Percentiles rank a stretch among this genome's conserved stretches.
Evolutionary conservation across 139 green algal species (phyloP).

Genomic region (Tetradesmus lagerheimii): DNA sequence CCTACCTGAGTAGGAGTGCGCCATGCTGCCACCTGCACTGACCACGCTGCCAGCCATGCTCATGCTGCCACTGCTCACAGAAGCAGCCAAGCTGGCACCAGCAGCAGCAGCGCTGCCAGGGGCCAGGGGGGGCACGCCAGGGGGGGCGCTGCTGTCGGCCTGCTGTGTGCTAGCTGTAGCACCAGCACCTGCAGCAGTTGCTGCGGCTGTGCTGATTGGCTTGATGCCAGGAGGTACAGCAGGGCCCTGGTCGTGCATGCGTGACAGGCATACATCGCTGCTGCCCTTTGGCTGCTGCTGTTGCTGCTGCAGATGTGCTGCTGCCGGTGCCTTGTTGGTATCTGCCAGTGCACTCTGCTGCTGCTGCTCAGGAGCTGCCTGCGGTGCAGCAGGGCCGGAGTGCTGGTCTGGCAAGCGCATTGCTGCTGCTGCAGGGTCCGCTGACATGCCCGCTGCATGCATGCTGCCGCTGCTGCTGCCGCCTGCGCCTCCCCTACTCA

Average conservation of each 20-base stretch:
- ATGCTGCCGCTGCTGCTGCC: slow-evolving; percentile 28
- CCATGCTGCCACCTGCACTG: slow-evolving; percentile 31
- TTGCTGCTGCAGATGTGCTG: neutral
- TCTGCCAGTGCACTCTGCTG: slow-evolving; percentile 27
- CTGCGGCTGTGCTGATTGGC: neutral
- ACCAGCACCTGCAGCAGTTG: neutral
- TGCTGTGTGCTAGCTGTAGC: neutral
- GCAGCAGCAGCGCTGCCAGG: slow-evolving; percentile 21
- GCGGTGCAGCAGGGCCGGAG: neutral
- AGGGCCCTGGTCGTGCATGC: neutral
- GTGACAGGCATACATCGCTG: neutral
- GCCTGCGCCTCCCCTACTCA: neutral
- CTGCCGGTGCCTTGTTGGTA: neutral
- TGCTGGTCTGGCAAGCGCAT: neutral
- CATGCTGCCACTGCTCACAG: neutral
- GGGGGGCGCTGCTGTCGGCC: neutral
- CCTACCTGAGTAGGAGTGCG: slow-evolving; percentile 29
- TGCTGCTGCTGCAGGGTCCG: slow-evolving; percentile 14
- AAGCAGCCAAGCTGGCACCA: neutral
- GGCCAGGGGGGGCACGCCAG: neutral
- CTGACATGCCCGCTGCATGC: neutral
- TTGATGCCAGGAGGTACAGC: neutral
- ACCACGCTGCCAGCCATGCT: neutral
- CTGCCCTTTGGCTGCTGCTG: neutral
- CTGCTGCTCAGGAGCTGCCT: neutral